Percentiles rank a stretch among this genome's conserved stretches.
Evolutionary conservation across 2,329 filamentous ascomycete genomes (phyloP).

Genomic region (Neopestalotiopsis sp.): DNA sequence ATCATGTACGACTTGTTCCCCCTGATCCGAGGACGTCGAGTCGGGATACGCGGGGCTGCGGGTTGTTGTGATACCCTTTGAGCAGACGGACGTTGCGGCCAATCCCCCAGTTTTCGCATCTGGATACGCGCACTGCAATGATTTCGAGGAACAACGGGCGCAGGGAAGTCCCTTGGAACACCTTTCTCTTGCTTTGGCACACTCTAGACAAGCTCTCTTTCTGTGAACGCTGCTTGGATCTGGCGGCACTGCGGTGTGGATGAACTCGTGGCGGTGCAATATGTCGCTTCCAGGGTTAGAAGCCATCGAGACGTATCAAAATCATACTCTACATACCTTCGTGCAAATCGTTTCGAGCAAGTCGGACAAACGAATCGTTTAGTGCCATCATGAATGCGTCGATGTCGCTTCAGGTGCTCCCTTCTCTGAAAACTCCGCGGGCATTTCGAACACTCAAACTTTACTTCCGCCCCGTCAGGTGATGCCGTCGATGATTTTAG

Average conservation of each 20-base stretch:
- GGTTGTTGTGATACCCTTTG: not conserved
- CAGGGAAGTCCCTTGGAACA: not conserved
- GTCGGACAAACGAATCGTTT: not conserved
- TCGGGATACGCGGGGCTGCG: not conserved
- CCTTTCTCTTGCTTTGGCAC: not conserved
- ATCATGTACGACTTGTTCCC: no score
- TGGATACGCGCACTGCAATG: not conserved
- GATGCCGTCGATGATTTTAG: not conserved
- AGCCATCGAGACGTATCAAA: not conserved
- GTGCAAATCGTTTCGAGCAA: not conserved
- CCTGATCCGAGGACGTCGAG: not conserved
- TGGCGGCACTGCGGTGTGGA: not conserved
- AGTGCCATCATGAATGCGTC: not conserved
- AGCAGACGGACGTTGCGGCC: not conserved
- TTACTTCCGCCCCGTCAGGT: not conserved
- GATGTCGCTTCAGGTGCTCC: not conserved
- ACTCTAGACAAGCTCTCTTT: not conserved
- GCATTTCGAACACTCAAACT: slow-evolving; percentile 5
- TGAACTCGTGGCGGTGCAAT: not conserved
- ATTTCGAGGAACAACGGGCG: not conserved
- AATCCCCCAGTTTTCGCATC: not conserved
- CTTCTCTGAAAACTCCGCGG: not conserved
- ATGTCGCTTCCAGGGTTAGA: not conserved
- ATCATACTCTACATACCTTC: not conserved
- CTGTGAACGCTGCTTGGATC: not conserved